A percentile compares a stretch with the other conserved stretches of the same genome.
Evolutionary conservation across 495 filamentous ascomycete genomes (phyloP).

Genomic region (Haplographium delicatum): DNA sequence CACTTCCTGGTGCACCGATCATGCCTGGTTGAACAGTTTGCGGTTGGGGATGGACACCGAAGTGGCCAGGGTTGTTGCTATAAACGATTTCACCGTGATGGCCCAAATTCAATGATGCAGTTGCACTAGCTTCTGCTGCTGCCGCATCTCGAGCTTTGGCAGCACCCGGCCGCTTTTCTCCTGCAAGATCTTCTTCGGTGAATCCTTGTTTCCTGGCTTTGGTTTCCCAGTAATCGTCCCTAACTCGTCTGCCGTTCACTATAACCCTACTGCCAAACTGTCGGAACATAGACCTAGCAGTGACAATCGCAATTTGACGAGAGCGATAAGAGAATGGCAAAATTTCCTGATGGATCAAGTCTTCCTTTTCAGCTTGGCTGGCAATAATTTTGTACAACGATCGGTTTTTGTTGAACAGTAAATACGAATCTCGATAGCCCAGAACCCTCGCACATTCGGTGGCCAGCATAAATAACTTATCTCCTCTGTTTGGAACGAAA

Average conservation of each 20-base stretch:
- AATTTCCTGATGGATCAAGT: constrained; percentile 90
- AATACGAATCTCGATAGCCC: constrained; percentile 93
- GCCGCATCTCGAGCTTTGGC: constrained; percentile 82
- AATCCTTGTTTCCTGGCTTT: constrained; percentile 98
- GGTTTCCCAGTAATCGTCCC: constrained; percentile 97
- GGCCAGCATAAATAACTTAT: constrained; percentile 97
- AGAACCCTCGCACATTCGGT: constrained; percentile 96
- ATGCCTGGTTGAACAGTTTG: constrained; percentile 66
- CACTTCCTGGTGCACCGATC: constrained; percentile 55
- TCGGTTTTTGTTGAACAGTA: constrained; percentile 98
- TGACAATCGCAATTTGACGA: constrained; percentile 96
- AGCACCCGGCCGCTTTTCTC: constrained; percentile 92
- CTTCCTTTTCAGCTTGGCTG: constrained; percentile 91
- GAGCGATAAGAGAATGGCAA: constrained; percentile 97
- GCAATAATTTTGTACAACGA: constrained; percentile 98
- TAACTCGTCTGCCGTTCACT: constrained; percentile 78
- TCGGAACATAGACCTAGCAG: constrained; percentile 97
- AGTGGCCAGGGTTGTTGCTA: constrained; percentile 64
- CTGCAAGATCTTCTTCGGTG: constrained; percentile 92
- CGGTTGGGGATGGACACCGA: constrained; percentile 52
- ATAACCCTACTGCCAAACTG: constrained; percentile 98
- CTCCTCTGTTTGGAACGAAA: constrained; percentile 78
- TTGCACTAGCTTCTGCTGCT: constrained; percentile 44
- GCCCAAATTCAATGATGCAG: constrained; percentile 43
- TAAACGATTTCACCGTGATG: constrained; percentile 76